Evolutionary conservation across 2,329 filamentous ascomycete genomes (phyloP), one percentile per base, ranked within the genome.

Genomic region (Aspergillus unguis): DNA sequence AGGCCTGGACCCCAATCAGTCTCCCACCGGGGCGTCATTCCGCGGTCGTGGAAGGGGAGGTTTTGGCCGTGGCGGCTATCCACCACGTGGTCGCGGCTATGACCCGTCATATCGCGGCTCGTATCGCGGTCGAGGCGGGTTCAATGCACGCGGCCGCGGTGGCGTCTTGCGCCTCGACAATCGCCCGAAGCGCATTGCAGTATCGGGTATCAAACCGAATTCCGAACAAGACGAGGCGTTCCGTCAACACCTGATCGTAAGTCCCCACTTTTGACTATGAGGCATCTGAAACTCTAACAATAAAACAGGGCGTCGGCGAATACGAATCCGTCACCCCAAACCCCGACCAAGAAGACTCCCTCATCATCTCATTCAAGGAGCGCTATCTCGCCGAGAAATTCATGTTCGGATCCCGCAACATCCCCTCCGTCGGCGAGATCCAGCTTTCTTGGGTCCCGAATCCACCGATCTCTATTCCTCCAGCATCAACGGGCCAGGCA

Each of bases 91-190:
- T 6, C 71, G 75, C 26, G 69, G 65, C 8, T 75, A 68, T 53
- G 70, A 73, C 45, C 66, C 71, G 29, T 66, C 68, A 8, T 75
- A 63, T 56, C 66, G 65, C 31, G 71, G 71, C 43, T 65, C 65
- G 42, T 74, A 69, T 61, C 72, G 75, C 42, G 77, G 77, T 3
- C 73, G 74, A 46, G 73, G 72, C 47, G 67, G 65, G 32, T 37
- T 49, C 47, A 25, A 54, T 31, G 61, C 64, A 42, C 67, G 71
- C 33, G 68, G 71, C 17, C 75, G 75, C 27, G 76, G 78, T 31
- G 77, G 75, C 50, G 80, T 82, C 11, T 75, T 79, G 60, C 74
- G 80, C 56, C 71, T 85, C 4, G 82, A 85, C 61, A 84, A 84
- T 58, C 72, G 82, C 27, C 80, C 82, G 3, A 77, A 76, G 58